Conservation (phyloP, 805 yeast genomes). For the Candida succiphila region DNA sequence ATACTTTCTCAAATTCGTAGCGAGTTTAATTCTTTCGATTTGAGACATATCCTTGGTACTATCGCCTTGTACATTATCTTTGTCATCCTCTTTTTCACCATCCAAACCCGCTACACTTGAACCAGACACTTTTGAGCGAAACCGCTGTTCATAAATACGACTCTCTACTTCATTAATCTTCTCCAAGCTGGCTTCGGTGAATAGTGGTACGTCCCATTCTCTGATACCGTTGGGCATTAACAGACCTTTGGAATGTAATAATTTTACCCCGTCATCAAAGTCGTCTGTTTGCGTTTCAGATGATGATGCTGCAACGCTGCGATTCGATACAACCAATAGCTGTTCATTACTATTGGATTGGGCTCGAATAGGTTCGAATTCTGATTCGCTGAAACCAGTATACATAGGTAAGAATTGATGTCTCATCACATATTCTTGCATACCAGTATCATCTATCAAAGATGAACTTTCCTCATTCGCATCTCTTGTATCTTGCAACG, state of each 20-base stretch:
- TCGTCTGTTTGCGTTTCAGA: neutral
- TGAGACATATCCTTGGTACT: too few relatives aligned
- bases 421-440: slow-evolving; percentile 43
- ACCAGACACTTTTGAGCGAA: neutral
- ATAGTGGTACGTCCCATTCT: slow-evolving; percentile 28
- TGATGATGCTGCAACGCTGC: neutral
- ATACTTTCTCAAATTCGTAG: neutral
- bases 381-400: slow-evolving; percentile 6
- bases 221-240: neutral
- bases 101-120: slow-evolving; percentile 2
- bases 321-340: slow-evolving; percentile 2
- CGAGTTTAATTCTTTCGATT: neutral
- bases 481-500: slow-evolving; percentile 7
- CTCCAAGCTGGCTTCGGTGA: slow-evolving; percentile 19
- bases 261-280: slow-evolving; percentile 10
- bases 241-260: neutral
- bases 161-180: slow-evolving; percentile 17
- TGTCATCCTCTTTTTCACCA: slow-evolving; percentile 6
- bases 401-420: slow-evolving; percentile 35
- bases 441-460: slow-evolving; percentile 49
- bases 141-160: too few relatives aligned
- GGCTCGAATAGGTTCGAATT: slow-evolving; percentile 27
- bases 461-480: slow-evolving; percentile 16
- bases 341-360: slow-evolving; percentile 7
- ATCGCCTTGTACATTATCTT: neutral